Conservation (phyloP, 2,329 filamentous ascomycete species). For the Myriangium duriaei region DNA sequence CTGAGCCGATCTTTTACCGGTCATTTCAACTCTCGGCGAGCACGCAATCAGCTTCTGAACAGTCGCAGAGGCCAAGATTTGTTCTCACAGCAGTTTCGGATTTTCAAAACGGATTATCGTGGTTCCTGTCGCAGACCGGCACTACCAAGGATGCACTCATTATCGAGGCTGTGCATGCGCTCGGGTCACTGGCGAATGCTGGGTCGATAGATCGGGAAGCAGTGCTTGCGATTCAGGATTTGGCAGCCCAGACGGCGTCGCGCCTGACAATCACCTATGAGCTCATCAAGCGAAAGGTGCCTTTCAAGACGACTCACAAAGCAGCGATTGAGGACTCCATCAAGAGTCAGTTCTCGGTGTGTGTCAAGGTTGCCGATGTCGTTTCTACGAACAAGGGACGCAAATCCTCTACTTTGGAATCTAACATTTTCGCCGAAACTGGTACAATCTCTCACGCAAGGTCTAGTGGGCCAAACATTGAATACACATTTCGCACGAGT, state of each 20-base stretch:
- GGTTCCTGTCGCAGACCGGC: conserved; percentile 3
- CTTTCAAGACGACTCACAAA: not conserved
- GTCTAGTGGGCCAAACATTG: not conserved
- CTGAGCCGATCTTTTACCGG: conserved; percentile 44
- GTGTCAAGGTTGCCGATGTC: not conserved
- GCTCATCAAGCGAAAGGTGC: not conserved
- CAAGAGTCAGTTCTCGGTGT: too few species aligned
- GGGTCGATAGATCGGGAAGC: not conserved
- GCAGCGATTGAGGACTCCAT: not conserved
- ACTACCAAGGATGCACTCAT: not conserved
- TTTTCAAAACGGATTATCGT: not conserved
- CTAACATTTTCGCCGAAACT: not conserved
- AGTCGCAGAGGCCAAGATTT: not conserved
- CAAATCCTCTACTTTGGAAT: not conserved
- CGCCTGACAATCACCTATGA: not conserved
- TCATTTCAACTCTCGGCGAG: conserved; percentile 7
- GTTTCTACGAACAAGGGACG: not conserved
- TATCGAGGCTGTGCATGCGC: too few species aligned
- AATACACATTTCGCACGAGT: conserved; percentile 1
- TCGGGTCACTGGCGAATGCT: too few species aligned
- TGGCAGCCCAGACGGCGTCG: not conserved
- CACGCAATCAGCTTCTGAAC: not conserved
- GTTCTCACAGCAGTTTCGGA: conserved; percentile 3
- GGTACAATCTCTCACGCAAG: not conserved
- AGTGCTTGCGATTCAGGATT: not conserved